These are phyloP conservation scores for Daldinia sp. DNA, from an alignment of 2,329 filamentous ascomycete genomes.

Conservation along the genomic window DNA sequence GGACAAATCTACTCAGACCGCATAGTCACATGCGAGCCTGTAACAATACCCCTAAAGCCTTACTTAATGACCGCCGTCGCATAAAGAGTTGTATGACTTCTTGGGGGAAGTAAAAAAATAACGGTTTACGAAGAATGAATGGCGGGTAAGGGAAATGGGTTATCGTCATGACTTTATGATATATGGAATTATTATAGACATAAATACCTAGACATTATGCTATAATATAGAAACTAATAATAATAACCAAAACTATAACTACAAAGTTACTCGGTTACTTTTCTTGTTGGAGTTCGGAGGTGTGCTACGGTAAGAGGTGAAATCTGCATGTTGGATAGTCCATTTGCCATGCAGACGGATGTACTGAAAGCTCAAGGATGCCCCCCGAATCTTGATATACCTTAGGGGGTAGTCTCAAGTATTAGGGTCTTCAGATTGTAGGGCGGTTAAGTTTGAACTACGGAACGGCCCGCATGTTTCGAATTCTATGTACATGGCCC, in stretches of 20 bases:
- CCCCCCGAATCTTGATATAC: not conserved
- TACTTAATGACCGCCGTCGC: constrained; percentile 49
- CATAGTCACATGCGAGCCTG: constrained; percentile 45
- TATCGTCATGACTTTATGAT: constrained; percentile 25
- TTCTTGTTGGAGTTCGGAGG: not conserved
- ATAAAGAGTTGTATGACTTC: constrained; percentile 31
- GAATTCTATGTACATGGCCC: not conserved
- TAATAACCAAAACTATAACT: no score
- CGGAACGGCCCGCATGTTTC: not conserved
- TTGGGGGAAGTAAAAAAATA: not conserved
- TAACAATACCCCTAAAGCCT: constrained; percentile 46
- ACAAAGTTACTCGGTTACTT: not conserved
- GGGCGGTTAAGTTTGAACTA: not conserved
- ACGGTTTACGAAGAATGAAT: not conserved
- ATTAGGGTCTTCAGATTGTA: not conserved
- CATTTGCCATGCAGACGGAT: no score
- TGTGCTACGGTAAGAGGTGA: not conserved
- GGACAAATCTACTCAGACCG: constrained; percentile 52
- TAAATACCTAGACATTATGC: constrained; percentile 11
- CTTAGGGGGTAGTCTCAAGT: not conserved
- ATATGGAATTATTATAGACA: constrained; percentile 18
- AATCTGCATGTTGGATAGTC: not conserved
- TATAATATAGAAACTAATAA: constrained; percentile 21
- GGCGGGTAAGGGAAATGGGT: not conserved
- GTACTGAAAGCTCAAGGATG: not conserved